Base-by-base conservation (phyloP, 2,329 filamentous ascomycete genomes). In the Furcasterigmium sp. region DNA sequence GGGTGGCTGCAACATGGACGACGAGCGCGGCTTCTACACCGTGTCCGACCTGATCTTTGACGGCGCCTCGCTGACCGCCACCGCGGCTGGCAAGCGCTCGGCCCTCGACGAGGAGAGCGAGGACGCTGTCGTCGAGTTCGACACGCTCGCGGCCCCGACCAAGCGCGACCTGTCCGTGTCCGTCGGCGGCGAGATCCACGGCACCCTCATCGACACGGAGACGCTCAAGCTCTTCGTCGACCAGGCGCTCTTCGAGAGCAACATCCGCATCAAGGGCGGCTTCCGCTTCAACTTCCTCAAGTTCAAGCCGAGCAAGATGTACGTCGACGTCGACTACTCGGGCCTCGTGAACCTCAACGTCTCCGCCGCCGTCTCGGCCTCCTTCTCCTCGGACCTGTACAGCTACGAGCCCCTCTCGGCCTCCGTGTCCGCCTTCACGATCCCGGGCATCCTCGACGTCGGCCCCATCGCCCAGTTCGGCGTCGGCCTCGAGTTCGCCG, bases 271-370 rank as follows among this genome's bases (percentile, higher is more conserved):
- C 29, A 67, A 65, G 3, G 67, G 67, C 20, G 59, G 61, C 42
- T 56, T 70, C 17, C 53, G 56, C 29, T 69, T 65, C 52, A 60
- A 60, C 46, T 60, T 68, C 46, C 49, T 56, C 28, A 45, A 46
- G 11, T 51, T 53, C 23, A 51, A 55, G 30, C 49, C 65, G 8
- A 52, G 64, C 29, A 49, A 55, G 26, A 56, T 70, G 8, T 63
- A 61, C 51, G 62, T 71, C 39, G 65, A 70, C 46, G 56, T 70
- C 46, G 63, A 68, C 41, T 56, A 64, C 14, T 50, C 52, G n/a
- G 54, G 68, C 44, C 56, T 53, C 11, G 61, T 63, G 5, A 56
- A 60, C 26, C 44, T 70, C 5, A 59, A 48, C 14, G 46, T 72
- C 20, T 58, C 56, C 28, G 54, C 64, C 26, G 54, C 58, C 11